Evolutionary conservation across 768 basidiomycete genomes (phyloP).

Genomic region (Auricularia sp.): DNA sequence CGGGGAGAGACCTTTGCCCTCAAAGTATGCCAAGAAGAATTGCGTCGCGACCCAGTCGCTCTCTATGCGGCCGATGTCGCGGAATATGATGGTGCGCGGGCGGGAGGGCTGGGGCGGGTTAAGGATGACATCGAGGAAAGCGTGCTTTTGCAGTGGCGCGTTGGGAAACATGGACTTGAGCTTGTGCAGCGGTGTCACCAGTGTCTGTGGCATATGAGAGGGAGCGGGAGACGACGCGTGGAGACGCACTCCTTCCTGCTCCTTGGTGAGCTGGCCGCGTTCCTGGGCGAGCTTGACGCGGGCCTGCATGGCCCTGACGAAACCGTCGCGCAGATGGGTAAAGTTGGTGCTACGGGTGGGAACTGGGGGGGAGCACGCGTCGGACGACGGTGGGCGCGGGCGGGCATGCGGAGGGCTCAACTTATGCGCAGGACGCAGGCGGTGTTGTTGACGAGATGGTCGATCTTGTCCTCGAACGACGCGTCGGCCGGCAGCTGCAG

Average conservation of each 20-base stretch:
- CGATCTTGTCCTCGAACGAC: slow-evolving; percentile 58
- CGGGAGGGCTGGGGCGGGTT: slow-evolving; percentile 38
- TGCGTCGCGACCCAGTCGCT: slow-evolving; percentile 57
- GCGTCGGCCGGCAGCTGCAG: slow-evolving; percentile 44
- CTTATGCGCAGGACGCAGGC: slow-evolving; percentile 69
- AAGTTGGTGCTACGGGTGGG: slow-evolving; percentile 71
- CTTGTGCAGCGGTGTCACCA: slow-evolving; percentile 55
- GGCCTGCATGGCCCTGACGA: slow-evolving; percentile 59
- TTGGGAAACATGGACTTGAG: slow-evolving; percentile 71
- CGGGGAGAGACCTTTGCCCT: slow-evolving; percentile 10
- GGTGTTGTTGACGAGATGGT: slow-evolving; percentile 53
- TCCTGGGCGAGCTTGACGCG: slow-evolving; percentile 46
- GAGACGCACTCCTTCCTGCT: slow-evolving; percentile 34
- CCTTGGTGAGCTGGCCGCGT: slow-evolving; percentile 43
- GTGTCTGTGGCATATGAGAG: slow-evolving; percentile 12
- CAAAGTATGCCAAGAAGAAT: slow-evolving; percentile 9
- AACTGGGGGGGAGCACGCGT: slow-evolving; percentile 32
- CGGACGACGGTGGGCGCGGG: not conserved
- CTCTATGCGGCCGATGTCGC: slow-evolving; percentile 64
- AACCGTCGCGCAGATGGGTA: slow-evolving; percentile 73
- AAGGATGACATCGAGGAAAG: slow-evolving; percentile 59
- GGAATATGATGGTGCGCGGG: slow-evolving; percentile 49
- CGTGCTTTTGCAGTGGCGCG: slow-evolving; percentile 53
- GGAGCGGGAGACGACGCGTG: not conserved
- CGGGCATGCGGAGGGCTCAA: slow-evolving; percentile 15